These are phyloP conservation scores for Candida succiphila DNA, from an alignment of 805 yeast genomes.

Conservation along the genomic window DNA sequence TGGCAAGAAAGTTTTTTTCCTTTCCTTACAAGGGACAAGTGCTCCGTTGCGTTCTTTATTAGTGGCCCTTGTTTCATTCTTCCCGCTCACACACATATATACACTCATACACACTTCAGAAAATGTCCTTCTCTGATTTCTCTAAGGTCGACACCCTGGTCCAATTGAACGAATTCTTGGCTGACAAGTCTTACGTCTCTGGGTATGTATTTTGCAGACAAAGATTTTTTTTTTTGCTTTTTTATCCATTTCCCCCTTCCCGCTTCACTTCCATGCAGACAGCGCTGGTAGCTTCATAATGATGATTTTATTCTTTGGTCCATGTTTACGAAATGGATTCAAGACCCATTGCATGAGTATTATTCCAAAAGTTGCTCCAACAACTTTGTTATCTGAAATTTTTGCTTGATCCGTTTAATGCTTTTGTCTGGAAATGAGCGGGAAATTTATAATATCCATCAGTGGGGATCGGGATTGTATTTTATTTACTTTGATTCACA, in stretches of 20 bases:
- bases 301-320: constrained; percentile 78
- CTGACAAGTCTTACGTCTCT: constrained; percentile 89
- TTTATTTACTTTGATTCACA: too few species aligned
- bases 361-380: background rate
- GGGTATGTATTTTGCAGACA: constrained; percentile 59
- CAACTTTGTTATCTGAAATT: constrained; percentile 1
- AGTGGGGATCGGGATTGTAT: too few species aligned
- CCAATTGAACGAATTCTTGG: constrained; percentile 76
- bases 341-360: constrained; percentile 88
- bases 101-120: too few species aligned
- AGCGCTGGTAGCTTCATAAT: constrained; percentile 16
- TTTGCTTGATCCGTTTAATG: background rate
- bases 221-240: background rate
- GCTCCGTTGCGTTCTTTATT: background rate
- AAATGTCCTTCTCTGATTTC: constrained; percentile 78
- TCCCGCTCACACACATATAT: background rate
- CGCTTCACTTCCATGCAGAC: background rate
- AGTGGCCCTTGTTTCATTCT: background rate
- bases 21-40: too few species aligned
- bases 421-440: too few species aligned
- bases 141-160: constrained; percentile 65
- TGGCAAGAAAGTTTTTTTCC: too few species aligned
- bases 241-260: background rate
- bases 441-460: too few species aligned
- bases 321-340: constrained; percentile 95